Evolutionary conservation across 768 basidiomycete species (phyloP), one percentile per base, ranked within the genome.

Genomic region (Tulasnella sp.): DNA sequence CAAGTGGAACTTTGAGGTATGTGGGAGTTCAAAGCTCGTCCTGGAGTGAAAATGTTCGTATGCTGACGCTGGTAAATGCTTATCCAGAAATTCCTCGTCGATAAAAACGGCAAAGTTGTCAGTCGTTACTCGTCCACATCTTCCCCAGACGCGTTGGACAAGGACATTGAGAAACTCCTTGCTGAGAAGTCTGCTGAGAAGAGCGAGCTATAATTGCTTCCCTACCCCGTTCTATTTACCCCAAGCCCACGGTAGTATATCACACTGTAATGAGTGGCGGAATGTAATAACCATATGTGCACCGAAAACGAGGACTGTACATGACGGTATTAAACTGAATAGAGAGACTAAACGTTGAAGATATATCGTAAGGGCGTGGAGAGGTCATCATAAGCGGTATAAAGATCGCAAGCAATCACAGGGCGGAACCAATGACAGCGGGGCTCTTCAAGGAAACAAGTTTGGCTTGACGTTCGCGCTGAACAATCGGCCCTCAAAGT

Each of bases 1-100:
- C 86, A 94, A 94, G 90, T 96, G 94, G 95, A 96, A 96, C 85
- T 95, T 95, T 85, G 94, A 94, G 85, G 94, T 94, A 85, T 78
- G 75, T 56, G 9, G 24, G 12, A n/a, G 48, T 76, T 34, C 46
- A 7, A n/a, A 9, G 31, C 38, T n/a, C 16, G 44, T 36, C 38
- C 31, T 48, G 31, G 38, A 12, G 36, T 68, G 14, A 36, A 18
- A 68, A 0, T 71, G 56, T 9, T 62, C 31, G 34, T 14, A 39
- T 71, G 24, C 77, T 42, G 62, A 58, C 74, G 19, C 1, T 14
- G n/a, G 19, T 39, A 18, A 74, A 36, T 40, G n/a, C 5, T 9
- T 34, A 19, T 71, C 75, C 72, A 78, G 71, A 78, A 78, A 78
- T 78, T 46, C n/a, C 58, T 42, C 31, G 42, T 31, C 48, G 42